Base-by-base conservation (phyloP, 768 basidiomycete species). In the Fibroporia radiculosa region DNA sequence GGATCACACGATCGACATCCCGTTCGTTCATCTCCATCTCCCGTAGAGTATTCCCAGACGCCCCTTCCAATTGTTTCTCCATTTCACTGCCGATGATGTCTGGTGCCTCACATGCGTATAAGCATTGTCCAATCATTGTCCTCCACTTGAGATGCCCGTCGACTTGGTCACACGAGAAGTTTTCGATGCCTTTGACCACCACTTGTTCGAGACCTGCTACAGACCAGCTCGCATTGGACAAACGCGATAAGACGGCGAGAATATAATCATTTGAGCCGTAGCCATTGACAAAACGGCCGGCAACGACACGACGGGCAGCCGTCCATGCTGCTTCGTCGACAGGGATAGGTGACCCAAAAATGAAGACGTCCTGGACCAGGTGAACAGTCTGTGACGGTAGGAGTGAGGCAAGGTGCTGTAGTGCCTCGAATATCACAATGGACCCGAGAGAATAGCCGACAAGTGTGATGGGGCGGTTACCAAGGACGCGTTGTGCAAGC, bases 371-470 rank as follows among this genome's bases (percentile, higher is more conserved):
- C 44, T 80, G 68, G 18, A 78, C 62, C 16, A 78, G 61, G 44
- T 72, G 67, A 13, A 61, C 50, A 4, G 76, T 75, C 48, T 73
- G 57, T 5, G 63, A 56, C 3, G 73, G 68, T 1, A 68, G 66
- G 10, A 73, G 65, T 12, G 63, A 55, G 5, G 72, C 66, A 25
- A 80, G 68, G 51, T 70, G 55, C 45, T 66, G 69, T 16, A 80
- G 65, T 3, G 76, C 76, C 52, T 77, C 74, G 52, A 74, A 74
- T 42, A 79, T 75, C 24, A 78, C 76, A 33, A 76, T 60, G 7
- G 73, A 67, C 8, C 77, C 76, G 27, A 80, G 63, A 10, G 75
- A 78, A 54, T 77, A 78, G 7, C 77, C 78, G n/a, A 66, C 65
- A 38, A 80, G 63, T 1, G 72, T 74, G 40, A 77, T 61, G 11